phyloP scores from a whole-genome alignment of 176 grass and related monocot species.

The Musa schizocarpa region DNA sequence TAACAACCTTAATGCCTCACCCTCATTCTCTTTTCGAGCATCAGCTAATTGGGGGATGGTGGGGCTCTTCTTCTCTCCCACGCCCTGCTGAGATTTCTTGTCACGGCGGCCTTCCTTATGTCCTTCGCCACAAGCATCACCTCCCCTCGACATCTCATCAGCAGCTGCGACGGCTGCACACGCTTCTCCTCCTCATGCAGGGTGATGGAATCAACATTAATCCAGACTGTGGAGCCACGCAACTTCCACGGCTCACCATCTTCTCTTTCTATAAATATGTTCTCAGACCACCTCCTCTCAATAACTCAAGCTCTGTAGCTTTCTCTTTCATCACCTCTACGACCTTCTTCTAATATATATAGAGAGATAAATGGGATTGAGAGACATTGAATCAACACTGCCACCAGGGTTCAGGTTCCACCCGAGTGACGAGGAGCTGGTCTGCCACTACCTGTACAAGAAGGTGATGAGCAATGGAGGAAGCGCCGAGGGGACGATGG shows the following conservation, averaged over 20 bases:
- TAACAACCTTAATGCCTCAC: not conserved
- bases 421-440: constrained; percentile 4
- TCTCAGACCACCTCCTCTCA: too few relatives aligned
- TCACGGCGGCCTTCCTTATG: not conserved
- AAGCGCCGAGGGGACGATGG: not conserved
- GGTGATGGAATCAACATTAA: too few relatives aligned
- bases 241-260: too few relatives aligned
- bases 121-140: not conserved
- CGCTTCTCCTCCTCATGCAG: not conserved
- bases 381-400: not conserved
- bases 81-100: not conserved
- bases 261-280: too few relatives aligned
- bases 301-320: too few relatives aligned
- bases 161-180: too few relatives aligned
- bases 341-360: not conserved
- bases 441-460: constrained; percentile 3
- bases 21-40: not conserved
- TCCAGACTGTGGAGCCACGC: too few relatives aligned
- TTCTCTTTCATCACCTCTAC: too few relatives aligned
- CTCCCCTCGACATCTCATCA: not conserved
- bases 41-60: too few relatives aligned
- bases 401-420: constrained; percentile 6
- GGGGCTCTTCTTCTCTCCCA: not conserved
- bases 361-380: not conserved
- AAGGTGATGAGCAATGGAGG: not conserved